Conservation (phyloP, 495 filamentous ascomycete species). For the Xylaria palmicola region DNA sequence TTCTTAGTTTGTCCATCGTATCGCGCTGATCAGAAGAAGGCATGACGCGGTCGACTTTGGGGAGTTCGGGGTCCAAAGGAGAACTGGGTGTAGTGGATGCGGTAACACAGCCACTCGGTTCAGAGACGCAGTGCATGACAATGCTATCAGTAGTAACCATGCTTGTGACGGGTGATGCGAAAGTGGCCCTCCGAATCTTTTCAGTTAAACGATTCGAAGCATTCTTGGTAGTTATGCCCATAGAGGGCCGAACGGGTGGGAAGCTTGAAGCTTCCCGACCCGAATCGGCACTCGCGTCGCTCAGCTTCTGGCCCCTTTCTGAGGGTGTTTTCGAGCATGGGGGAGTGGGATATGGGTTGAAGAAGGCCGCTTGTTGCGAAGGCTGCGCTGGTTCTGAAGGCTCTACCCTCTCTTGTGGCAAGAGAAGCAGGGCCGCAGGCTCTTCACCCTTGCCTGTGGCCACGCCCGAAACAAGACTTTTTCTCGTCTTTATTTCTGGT, state of each 20-base stretch:
- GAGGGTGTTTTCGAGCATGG: slow-evolving; percentile 57
- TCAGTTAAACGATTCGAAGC: slow-evolving; percentile 41
- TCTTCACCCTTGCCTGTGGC: slow-evolving; percentile 27
- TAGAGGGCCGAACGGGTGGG: slow-evolving; percentile 30
- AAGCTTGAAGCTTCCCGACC: slow-evolving; percentile 24
- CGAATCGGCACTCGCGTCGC: slow-evolving; percentile 45
- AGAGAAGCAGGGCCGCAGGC: slow-evolving; percentile 51
- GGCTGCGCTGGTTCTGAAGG: slow-evolving; percentile 32
- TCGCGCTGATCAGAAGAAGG: slow-evolving; percentile 54
- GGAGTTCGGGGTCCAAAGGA: slow-evolving; percentile 48
- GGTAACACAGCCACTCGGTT: slow-evolving; percentile 58
- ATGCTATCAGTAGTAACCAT: slow-evolving; percentile 65
- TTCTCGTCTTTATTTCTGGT: slow-evolving; percentile 27
- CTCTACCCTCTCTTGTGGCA: slow-evolving; percentile 48
- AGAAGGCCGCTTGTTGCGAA: slow-evolving; percentile 33
- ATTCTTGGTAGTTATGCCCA: slow-evolving; percentile 37
- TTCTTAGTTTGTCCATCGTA: slow-evolving; percentile 67
- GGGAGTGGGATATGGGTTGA: slow-evolving; percentile 57
- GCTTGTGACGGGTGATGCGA: slow-evolving; percentile 62
- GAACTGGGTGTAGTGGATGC: slow-evolving; percentile 57
- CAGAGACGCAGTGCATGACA: slow-evolving; percentile 72
- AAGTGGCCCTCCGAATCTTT: slow-evolving; percentile 46
- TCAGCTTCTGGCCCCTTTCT: slow-evolving; percentile 47
- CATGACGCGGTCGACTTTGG: slow-evolving; percentile 51
- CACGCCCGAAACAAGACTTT: slow-evolving; percentile 22